Evolutionary conservation across 1,284 basidiomycete genomes (phyloP), one percentile per base, ranked within the genome.

Genomic region (Moniliella sp.): DNA sequence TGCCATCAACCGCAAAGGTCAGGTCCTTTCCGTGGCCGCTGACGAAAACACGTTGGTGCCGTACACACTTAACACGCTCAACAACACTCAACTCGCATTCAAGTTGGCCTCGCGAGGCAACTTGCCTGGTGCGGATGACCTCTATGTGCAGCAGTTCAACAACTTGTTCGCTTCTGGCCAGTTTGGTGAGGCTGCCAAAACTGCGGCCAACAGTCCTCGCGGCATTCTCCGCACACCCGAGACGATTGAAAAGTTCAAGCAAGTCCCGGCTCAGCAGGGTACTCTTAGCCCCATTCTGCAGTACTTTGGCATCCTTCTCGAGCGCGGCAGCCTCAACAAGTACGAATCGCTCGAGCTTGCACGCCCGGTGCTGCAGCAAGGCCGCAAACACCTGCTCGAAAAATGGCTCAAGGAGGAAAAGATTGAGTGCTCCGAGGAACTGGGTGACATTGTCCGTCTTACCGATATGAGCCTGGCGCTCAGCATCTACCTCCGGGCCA

Each of bases 321-420:
- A 97, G 68, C 91, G 86, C 64, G 88, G 88, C 23, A 80, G 93
- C 64, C 72, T 99, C 37, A 99, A 99, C 67, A 84, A 88, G 62
- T 72, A 78, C 21, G 91, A 99, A 63, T 91, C 83, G 19, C 66
- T 99, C 28, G 91, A 99, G 62, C 74, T 99, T 27, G 88, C 91
- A 0, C 75, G 83, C 32, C 91, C 91, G 13, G 91, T 99, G 8
- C 67, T 99, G 31, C 76, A 82, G 49, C 91, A 99, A 66, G 84
- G 84, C 33, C 75, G 86, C 57, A 97, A 99, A 66, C 84, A 94
- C 57, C 67, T 97, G 28, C 69, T 99, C 15, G 91, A 99, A 67
- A 97, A 97, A 60, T 99, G 91, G 91, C 66, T 97, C 45, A 99
- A 99, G 66, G 91, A 97, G 69, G 93, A 93, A 67, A 99, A 97